Evolutionary conservation across 768 basidiomycete species (phyloP).

Genomic region (Rhizopogon vinicolor): DNA sequence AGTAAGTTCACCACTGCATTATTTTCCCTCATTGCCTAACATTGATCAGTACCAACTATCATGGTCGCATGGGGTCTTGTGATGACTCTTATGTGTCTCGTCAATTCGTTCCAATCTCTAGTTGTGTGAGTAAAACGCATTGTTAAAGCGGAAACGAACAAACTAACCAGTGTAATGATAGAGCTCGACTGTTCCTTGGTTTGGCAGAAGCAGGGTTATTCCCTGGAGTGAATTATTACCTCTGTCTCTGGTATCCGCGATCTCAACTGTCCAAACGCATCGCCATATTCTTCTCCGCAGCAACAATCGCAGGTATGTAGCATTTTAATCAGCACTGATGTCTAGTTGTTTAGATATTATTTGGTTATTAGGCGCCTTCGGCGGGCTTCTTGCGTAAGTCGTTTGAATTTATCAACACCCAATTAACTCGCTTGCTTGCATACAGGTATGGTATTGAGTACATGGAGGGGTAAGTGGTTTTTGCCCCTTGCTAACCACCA

Average conservation of each 20-base stretch:
- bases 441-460: conserved; percentile 30
- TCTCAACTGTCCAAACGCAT: conserved; percentile 55
- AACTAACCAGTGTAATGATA: conserved; percentile 5
- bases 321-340: not conserved
- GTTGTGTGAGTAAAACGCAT: conserved; percentile 22
- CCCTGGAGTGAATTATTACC: conserved; percentile 37
- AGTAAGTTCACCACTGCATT: conserved; percentile 16
- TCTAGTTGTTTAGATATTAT: not conserved
- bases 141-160: not conserved
- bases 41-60: conserved; percentile 30
- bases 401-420: not conserved
- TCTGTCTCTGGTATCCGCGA: conserved; percentile 58
- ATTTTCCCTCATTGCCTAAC: conserved; percentile 9
- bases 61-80: conserved; percentile 37
- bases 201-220: conserved; percentile 43
- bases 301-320: conserved; percentile 43
- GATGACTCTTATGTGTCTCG: conserved; percentile 34
- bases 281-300: conserved; percentile 61
- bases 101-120: conserved; percentile 26
- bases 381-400: conserved; percentile 43
- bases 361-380: conserved; percentile 32
- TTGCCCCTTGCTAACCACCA: conserved; percentile 2
- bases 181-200: conserved; percentile 40
- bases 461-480: conserved; percentile 29
- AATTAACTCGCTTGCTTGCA: not conserved